These are phyloP conservation scores for Tinospora cordifolia DNA, from an alignment of 164 flowering plant species.

Conservation along the genomic window DNA sequence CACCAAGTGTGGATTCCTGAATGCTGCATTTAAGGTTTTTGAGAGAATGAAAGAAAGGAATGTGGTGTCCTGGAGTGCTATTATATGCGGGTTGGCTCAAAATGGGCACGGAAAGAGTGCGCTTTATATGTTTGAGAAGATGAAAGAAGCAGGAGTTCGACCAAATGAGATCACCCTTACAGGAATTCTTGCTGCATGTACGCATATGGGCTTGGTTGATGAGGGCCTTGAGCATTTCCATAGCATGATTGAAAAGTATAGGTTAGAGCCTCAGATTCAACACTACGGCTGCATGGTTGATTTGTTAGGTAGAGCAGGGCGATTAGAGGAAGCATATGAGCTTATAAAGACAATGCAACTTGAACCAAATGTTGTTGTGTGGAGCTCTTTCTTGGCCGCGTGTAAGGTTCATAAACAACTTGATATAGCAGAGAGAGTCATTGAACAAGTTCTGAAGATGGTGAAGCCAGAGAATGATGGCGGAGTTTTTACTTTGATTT, in stretches of 20 bases:
- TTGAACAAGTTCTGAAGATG: conserved; percentile 34
- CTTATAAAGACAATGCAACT: conserved; percentile 42
- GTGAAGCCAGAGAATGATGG: conserved; percentile 50
- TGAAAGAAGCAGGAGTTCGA: conserved; percentile 30
- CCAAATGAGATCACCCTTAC: conserved; percentile 58
- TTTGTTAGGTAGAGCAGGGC: conserved; percentile 52
- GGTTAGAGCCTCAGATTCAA: conserved; percentile 42
- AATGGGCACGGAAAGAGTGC: conserved; percentile 38
- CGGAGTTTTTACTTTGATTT: conserved; percentile 51
- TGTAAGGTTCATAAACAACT: conserved; percentile 53
- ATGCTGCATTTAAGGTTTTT: conserved; percentile 26
- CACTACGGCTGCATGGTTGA: conserved; percentile 70
- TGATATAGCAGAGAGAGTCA: conserved; percentile 52
- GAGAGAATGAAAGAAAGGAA: conserved; percentile 37
- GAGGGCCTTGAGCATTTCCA: conserved; percentile 33
- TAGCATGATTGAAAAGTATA: conserved; percentile 32
- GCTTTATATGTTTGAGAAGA: conserved; percentile 31
- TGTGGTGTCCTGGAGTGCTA: conserved; percentile 45
- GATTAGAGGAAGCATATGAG: conserved; percentile 50
- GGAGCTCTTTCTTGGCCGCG: conserved; percentile 54
- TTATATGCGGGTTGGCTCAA: conserved; percentile 50
- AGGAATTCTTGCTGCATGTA: conserved; percentile 52
- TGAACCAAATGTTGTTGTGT: conserved; percentile 47
- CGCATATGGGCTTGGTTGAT: conserved; percentile 37
- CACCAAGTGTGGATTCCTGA: conserved; percentile 40